Conservation (phyloP, 352 stramenopile genomes). For the Phytophthora vignae region DNA sequence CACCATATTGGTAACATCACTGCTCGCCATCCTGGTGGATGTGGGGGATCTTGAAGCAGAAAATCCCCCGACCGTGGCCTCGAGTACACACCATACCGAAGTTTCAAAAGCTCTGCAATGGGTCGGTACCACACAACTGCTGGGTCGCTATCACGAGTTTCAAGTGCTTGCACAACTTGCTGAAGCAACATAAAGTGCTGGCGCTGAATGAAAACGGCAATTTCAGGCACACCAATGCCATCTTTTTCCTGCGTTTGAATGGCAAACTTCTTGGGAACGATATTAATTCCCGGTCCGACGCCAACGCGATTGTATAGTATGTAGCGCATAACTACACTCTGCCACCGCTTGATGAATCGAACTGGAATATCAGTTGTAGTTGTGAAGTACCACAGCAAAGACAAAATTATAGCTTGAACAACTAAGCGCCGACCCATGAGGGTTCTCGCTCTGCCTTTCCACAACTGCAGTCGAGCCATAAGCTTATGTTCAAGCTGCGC, state of each 20-base stretch:
- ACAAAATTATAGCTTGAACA: not conserved
- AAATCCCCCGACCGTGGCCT: conserved; percentile 1
- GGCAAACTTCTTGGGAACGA: too few relatives aligned
- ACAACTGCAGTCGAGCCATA: not conserved
- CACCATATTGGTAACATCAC: not conserved
- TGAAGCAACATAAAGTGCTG: not conserved
- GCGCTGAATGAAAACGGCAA: not conserved
- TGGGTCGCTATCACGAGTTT: not conserved
- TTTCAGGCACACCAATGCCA: not conserved
- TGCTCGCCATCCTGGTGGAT: not conserved
- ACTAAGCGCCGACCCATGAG: not conserved
- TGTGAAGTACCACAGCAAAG: not conserved
- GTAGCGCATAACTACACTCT: too few relatives aligned
- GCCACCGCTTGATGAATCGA: not conserved
- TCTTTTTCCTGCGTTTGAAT: too few relatives aligned
- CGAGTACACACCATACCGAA: not conserved
- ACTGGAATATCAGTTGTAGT: not conserved
- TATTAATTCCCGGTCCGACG: too few relatives aligned
- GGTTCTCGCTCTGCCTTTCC: not conserved
- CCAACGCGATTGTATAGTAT: too few relatives aligned
- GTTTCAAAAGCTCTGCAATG: not conserved
- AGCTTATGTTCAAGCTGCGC: conserved; percentile 1
- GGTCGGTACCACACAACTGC: not conserved
- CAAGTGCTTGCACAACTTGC: not conserved
- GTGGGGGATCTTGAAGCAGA: conserved; percentile 4